Percentiles rank a stretch among this genome's conserved stretches.
Evolutionary conservation across 2,329 filamentous ascomycete species (phyloP).

Genomic region (Exserohilum rostratum): DNA sequence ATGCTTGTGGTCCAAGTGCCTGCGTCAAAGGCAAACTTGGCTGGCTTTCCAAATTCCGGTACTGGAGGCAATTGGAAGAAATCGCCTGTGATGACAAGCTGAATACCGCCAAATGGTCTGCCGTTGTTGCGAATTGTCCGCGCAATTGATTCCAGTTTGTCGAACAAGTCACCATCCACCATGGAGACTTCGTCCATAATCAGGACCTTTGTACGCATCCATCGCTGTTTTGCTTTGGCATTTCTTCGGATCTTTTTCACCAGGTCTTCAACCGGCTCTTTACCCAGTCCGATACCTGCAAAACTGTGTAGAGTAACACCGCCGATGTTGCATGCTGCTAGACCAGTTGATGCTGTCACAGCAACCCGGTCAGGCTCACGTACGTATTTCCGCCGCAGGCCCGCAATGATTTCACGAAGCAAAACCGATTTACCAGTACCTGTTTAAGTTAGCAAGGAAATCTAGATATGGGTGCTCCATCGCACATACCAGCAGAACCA

Average conservation of each 20-base stretch:
- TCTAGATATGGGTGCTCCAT: neutral
- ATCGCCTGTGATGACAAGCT: slow-evolving; percentile 92
- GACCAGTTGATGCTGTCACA: slow-evolving; percentile 91
- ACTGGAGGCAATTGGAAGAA: slow-evolving; percentile 98
- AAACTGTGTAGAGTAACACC: slow-evolving; percentile 97
- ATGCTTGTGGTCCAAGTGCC: slow-evolving; percentile 91
- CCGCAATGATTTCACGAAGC: slow-evolving; percentile 86
- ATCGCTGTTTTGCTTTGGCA: slow-evolving; percentile 83
- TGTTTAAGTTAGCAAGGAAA: slow-evolving; percentile 21
- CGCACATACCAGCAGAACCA: slow-evolving; percentile 74
- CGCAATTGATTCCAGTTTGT: slow-evolving; percentile 91
- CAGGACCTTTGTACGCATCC: slow-evolving; percentile 85
- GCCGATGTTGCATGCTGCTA: slow-evolving; percentile 95
- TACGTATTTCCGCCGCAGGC: slow-evolving; percentile 76
- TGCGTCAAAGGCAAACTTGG: slow-evolving; percentile 93
- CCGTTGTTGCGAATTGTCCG: slow-evolving; percentile 87
- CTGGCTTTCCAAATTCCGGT: slow-evolving; percentile 73
- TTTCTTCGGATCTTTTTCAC: slow-evolving; percentile 92
- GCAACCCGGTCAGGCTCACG: slow-evolving; percentile 84
- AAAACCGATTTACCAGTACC: slow-evolving; percentile 95
- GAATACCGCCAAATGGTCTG: slow-evolving; percentile 92
- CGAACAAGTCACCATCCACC: slow-evolving; percentile 96
- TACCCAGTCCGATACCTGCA: slow-evolving; percentile 91
- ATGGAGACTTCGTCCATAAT: slow-evolving; percentile 97
- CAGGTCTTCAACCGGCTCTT: slow-evolving; percentile 79